phyloP scores from a whole-genome alignment of 2,329 filamentous ascomycete species.

The Scedosporium aurantiacum region DNA sequence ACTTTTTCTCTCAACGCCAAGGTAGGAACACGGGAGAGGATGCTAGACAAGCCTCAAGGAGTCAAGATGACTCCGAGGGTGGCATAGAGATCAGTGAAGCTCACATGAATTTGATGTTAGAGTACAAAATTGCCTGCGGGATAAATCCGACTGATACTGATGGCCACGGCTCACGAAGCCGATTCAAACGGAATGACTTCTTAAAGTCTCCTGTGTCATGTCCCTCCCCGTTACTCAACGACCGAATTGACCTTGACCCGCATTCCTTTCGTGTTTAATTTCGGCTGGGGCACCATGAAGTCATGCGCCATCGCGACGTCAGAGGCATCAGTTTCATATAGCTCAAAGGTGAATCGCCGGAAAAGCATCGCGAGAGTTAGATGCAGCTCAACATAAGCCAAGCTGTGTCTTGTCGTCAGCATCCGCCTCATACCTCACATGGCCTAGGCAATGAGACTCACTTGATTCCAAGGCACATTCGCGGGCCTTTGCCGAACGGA shows the following conservation, averaged over 20 bases:
- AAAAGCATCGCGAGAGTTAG: constrained; percentile 6
- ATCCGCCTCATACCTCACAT: background rate
- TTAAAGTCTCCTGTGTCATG: too few species aligned
- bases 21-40: too few species aligned
- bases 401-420: background rate
- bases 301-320: constrained; percentile 12
- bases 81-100: too few species aligned
- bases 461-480: background rate
- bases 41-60: too few species aligned
- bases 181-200: too few species aligned
- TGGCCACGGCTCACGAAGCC: too few species aligned
- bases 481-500: background rate
- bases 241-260: constrained; percentile 4
- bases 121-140: too few species aligned
- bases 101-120: too few species aligned
- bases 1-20: too few species aligned
- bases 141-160: too few species aligned
- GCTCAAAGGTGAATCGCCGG: constrained; percentile 11
- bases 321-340: constrained; percentile 11
- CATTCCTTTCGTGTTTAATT: constrained; percentile 8
- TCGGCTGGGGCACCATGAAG: background rate
- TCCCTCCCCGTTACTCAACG: too few species aligned
- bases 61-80: too few species aligned
- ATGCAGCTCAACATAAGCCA: background rate
- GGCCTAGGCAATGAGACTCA: background rate